A percentile compares a stretch with the other conserved stretches of the same genome.
These are phyloP conservation scores for Pyrenophora teres DNA, from an alignment of 2,329 filamentous ascomycete species.

Conservation along the genomic window DNA sequence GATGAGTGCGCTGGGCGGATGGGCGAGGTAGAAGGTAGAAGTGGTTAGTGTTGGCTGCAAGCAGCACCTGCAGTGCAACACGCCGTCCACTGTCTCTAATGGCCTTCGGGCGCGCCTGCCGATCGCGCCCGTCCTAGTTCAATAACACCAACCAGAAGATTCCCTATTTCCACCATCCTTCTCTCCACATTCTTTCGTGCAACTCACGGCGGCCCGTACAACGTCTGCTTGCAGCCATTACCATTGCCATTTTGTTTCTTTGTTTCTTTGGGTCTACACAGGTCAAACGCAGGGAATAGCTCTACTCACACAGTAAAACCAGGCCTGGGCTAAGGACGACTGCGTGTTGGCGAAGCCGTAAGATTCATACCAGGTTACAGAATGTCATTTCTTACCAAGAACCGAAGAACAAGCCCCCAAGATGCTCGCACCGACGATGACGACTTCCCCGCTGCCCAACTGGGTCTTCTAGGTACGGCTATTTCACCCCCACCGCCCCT, in stretches of 20 bases:
- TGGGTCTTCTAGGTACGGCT: constrained; percentile 78
- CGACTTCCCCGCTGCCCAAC: constrained; percentile 75
- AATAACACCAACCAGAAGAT: constrained; percentile 10
- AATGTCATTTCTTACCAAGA: constrained; percentile 65
- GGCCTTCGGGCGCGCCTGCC: constrained; percentile 11
- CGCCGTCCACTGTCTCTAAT: constrained; percentile 5
- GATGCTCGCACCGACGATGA: constrained; percentile 62
- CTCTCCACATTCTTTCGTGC: constrained; percentile 2
- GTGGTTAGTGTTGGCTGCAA: not conserved
- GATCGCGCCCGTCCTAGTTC: constrained; percentile 18
- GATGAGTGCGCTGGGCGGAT: too few relatives aligned
- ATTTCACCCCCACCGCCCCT: not conserved
- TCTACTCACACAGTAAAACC: constrained; percentile 15
- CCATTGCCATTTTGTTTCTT: not conserved
- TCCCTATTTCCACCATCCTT: constrained; percentile 13
- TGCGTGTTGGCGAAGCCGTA: constrained; percentile 50
- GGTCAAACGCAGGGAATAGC: constrained; percentile 21
- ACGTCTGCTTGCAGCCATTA: constrained; percentile 5
- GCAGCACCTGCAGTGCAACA: not conserved
- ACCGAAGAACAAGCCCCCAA: constrained; percentile 58
- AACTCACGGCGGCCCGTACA: not conserved
- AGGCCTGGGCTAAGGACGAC: constrained; percentile 16
- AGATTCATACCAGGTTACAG: constrained; percentile 56
- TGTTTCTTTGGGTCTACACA: constrained; percentile 4
- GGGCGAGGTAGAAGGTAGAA: too few relatives aligned